A percentile compares a stretch with the other conserved stretches of the same genome.
Conservation (phyloP, 202 grass and related monocot species). For the Digitaria exilis region DNA sequence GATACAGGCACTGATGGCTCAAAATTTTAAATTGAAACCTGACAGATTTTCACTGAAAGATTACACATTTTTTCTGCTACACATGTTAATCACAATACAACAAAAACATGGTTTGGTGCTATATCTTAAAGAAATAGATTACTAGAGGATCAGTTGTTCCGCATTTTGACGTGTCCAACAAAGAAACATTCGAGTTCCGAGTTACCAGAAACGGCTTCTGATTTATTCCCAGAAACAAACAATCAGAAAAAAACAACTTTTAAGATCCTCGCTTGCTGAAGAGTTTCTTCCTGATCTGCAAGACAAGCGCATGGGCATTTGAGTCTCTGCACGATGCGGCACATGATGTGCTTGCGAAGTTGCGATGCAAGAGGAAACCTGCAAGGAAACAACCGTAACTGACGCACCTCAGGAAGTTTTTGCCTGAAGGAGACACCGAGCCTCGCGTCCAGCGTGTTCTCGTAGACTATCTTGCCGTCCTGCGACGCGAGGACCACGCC, state of each 20-base stretch:
- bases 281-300: slow-evolving; percentile 66
- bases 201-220: not conserved
- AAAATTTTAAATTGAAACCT: not conserved
- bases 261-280: slow-evolving; percentile 17
- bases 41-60: not conserved
- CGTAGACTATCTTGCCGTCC: slow-evolving; percentile 72
- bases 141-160: not conserved
- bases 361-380: too few relatives aligned
- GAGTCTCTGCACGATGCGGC: not conserved
- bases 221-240: slow-evolving; percentile 32
- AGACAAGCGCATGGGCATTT: not conserved
- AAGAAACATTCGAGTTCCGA: not conserved
- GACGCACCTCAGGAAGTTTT: slow-evolving; percentile 60
- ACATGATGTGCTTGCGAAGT: too few relatives aligned
- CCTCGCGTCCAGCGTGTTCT: slow-evolving; percentile 71
- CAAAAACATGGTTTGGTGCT: not conserved
- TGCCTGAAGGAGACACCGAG: slow-evolving; percentile 58
- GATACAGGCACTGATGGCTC: not conserved
- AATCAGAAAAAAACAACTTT: not conserved
- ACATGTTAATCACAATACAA: not conserved
- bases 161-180: not conserved
- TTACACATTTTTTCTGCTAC: not conserved
- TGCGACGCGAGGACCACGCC: slow-evolving; percentile 63
- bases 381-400: not conserved
- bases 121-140: not conserved